Evolutionary conservation across 2,329 filamentous ascomycete genomes (phyloP).

Genomic region (Aspergillus brasiliensis): DNA sequence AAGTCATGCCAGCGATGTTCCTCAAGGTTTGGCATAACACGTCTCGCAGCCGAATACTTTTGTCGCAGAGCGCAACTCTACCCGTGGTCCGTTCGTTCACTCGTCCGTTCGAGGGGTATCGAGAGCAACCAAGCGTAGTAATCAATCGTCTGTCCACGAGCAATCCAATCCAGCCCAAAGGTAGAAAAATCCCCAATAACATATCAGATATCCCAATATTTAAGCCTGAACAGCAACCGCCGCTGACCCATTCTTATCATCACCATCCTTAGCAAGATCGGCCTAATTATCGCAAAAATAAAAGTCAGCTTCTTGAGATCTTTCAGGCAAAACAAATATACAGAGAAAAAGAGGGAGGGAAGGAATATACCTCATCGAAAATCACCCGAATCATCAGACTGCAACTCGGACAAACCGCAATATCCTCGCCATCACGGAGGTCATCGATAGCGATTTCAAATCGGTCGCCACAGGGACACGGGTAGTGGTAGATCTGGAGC

Average conservation of each 20-base stretch:
- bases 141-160: background rate
- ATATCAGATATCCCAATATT: conserved; percentile 14
- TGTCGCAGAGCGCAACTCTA: background rate
- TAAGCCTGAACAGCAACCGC: conserved; percentile 45
- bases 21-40: background rate
- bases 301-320: no score
- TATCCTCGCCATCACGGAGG: conserved; percentile 83
- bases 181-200: background rate
- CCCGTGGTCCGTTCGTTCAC: no score
- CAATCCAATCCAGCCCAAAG: background rate
- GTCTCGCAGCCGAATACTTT: background rate
- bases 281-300: conserved; percentile 42
- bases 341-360: conserved; percentile 16
- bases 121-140: background rate
- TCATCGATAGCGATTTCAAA: conserved; percentile 90
- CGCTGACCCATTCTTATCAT: conserved; percentile 31
- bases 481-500: conserved; percentile 90
- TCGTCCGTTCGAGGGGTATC: no score
- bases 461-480: conserved; percentile 93
- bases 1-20: background rate
- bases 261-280: conserved; percentile 54
- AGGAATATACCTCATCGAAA: conserved; percentile 71
- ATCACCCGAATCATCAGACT: conserved; percentile 96
- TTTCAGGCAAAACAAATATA: background rate
- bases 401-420: conserved; percentile 96